Base-by-base conservation (phyloP, 2,329 filamentous ascomycete genomes). In the Pseudogymnoascus destructans region DNA sequence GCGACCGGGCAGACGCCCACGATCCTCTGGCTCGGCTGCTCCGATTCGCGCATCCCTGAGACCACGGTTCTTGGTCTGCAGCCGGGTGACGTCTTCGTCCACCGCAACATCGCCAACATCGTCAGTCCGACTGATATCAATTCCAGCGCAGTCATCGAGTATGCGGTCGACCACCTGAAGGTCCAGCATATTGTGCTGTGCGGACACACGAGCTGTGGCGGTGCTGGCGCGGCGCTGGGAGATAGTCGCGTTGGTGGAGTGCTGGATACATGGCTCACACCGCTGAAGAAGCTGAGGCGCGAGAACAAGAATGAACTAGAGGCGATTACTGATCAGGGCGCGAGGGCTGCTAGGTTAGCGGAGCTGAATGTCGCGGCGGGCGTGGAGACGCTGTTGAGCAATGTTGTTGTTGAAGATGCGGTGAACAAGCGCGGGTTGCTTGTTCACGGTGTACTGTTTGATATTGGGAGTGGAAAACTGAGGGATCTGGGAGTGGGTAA, bases 41-140 rank as follows among this genome's bases (percentile, higher is more conserved):
- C 87, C 66, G 89, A 95, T 75, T 89, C 85, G 36, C 86, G 89
- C 63, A 85, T 88, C 64, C 89, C 89, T 1, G 89, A 93, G 72
- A 92, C 87, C 4, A 89, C 84, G 55, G 79, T 95, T 67, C 79
- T 91, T 25, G 84, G 86, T 66, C 78, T 89, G 60, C 79, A 88
- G 67, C 87, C 89, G 2, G 89, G 89, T 60, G 88, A 95, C 66
- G 84, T 95, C 64, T 95, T 95, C 70, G 86, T 89, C 57, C 89
- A 95, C 76, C 86, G 89, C 69, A 95, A 95, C 75, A 91, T 95
- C 70, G 89, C 87, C 72, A 95, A 95, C 74, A 81, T 92, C 67
- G 74, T 95, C 62, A 82, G 83, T 59, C 75, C 83, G 17, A 83
- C 82, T 65, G 89, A 95, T 70, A 79, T 92, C 70, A 88, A 82